These are phyloP conservation scores for Alternaria angustiovoidea DNA, from an alignment of 2,329 filamentous ascomycete genomes.

Conservation along the genomic window DNA sequence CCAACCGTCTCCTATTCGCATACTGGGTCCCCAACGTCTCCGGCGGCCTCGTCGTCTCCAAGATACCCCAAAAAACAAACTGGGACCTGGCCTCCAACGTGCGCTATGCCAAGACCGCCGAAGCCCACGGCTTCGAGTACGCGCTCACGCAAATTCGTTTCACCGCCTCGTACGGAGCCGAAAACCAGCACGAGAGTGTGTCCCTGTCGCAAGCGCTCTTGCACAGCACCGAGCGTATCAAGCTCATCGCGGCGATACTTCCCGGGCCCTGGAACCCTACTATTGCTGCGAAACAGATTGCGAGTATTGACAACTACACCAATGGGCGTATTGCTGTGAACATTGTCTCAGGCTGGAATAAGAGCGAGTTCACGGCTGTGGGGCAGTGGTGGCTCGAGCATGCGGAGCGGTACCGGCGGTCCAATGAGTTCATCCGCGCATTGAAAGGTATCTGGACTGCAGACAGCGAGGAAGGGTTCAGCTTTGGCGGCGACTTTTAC, in stretches of 20 bases:
- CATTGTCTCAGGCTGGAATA: constrained; percentile 64
- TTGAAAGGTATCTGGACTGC: constrained; percentile 62
- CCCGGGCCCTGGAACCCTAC: constrained; percentile 52
- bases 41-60: constrained; percentile 62
- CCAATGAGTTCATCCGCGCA: constrained; percentile 60
- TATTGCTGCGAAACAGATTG: constrained; percentile 62
- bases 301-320: constrained; percentile 62
- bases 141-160: constrained; percentile 63
- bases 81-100: constrained; percentile 61
- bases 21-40: constrained; percentile 66
- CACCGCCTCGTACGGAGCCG: constrained; percentile 60
- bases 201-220: constrained; percentile 61
- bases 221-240: constrained; percentile 57
- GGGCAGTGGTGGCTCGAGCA: constrained; percentile 66
- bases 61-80: constrained; percentile 59
- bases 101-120: constrained; percentile 59
- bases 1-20: constrained; percentile 57
- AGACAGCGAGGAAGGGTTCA: constrained; percentile 54
- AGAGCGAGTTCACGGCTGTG: constrained; percentile 61
- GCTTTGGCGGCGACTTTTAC: constrained; percentile 62
- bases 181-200: constrained; percentile 61
- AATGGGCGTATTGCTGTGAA: constrained; percentile 63
- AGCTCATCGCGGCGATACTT: constrained; percentile 61
- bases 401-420: constrained; percentile 61
- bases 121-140: constrained; percentile 61